These are phyloP conservation scores for Scedosporium apiospermum DNA, from an alignment of 2,329 filamentous ascomycete species.

Conservation along the genomic window DNA sequence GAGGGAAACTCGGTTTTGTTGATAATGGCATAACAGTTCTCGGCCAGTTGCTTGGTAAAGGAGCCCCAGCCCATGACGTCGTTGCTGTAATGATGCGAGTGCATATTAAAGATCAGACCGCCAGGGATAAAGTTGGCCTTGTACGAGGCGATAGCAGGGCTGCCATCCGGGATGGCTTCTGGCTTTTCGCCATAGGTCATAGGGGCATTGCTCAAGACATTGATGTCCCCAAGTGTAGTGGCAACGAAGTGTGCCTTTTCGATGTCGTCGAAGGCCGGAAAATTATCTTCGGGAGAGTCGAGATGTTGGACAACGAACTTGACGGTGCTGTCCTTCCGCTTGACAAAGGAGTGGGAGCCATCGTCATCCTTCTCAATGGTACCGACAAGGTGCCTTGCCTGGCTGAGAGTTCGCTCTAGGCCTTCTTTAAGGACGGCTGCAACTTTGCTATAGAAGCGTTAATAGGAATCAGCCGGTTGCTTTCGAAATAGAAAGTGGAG, in stretches of 20 bases:
- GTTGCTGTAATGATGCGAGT: constrained; percentile 31
- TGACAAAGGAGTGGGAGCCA: constrained; percentile 26
- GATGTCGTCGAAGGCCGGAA: constrained; percentile 28
- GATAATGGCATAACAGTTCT: constrained; percentile 27
- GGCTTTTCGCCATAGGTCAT: constrained; percentile 30
- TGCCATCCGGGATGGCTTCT: constrained; percentile 24
- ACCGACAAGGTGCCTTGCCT: constrained; percentile 26
- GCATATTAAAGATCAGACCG: constrained; percentile 30
- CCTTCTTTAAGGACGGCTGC: constrained; percentile 20
- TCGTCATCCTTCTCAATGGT: constrained; percentile 27
- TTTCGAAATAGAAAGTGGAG: no score
- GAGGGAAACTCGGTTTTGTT: constrained; percentile 19
- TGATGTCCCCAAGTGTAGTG: constrained; percentile 16
- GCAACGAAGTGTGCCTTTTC: constrained; percentile 24
- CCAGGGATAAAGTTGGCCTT: constrained; percentile 31
- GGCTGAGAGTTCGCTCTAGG: constrained; percentile 25
- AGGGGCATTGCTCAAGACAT: constrained; percentile 9
- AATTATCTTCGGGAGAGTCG: constrained; percentile 21
- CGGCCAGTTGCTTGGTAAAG: constrained; percentile 28
- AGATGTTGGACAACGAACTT: constrained; percentile 25
- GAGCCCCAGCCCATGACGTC: constrained; percentile 32
- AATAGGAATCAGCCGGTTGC: no score
- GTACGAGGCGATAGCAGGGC: constrained; percentile 24
- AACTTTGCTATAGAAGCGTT: constrained; percentile 5
- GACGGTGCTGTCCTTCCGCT: constrained; percentile 23